These are phyloP conservation scores for Nemania diffusa DNA, from an alignment of 2,329 filamentous ascomycete species.

Conservation along the genomic window DNA sequence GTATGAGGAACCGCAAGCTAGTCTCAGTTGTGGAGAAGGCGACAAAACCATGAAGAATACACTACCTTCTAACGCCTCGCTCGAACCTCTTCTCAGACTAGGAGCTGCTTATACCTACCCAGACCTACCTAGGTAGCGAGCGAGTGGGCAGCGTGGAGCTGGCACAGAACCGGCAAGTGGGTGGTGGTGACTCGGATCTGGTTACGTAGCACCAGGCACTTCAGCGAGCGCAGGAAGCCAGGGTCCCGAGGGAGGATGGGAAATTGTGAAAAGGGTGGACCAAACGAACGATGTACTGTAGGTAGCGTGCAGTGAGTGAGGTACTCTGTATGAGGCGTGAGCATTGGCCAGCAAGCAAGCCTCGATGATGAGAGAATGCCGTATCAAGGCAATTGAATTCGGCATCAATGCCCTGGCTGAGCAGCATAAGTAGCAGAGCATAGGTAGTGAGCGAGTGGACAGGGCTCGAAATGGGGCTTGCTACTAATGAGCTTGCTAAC, in stretches of 20 bases:
- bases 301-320: too few relatives aligned
- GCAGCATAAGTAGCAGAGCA: constrained; percentile 42
- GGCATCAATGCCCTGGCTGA: constrained; percentile 41
- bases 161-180: constrained; percentile 23
- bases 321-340: too few relatives aligned
- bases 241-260: constrained; percentile 37
- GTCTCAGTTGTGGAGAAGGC: constrained; percentile 46
- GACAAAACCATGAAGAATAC: constrained; percentile 30
- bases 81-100: constrained; percentile 31
- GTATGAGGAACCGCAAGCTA: constrained; percentile 38
- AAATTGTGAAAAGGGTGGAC: constrained; percentile 38
- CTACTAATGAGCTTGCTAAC: constrained; percentile 41
- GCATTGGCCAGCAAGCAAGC: constrained; percentile 29
- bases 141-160: constrained; percentile 27
- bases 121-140: too few relatives aligned
- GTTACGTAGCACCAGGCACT: constrained; percentile 28
- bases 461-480: constrained; percentile 42
- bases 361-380: constrained; percentile 18
- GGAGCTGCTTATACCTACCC: constrained; percentile 22
- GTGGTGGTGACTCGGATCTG: constrained; percentile 27
- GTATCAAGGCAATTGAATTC: constrained; percentile 30
- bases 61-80: constrained; percentile 40
- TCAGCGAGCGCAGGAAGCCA: constrained; percentile 7
- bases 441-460: too few relatives aligned
- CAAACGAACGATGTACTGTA: too few relatives aligned